These are phyloP conservation scores for Nicotiana obtusifolia DNA, from an alignment of 257 asterid genomes.

Conservation along the genomic window DNA sequence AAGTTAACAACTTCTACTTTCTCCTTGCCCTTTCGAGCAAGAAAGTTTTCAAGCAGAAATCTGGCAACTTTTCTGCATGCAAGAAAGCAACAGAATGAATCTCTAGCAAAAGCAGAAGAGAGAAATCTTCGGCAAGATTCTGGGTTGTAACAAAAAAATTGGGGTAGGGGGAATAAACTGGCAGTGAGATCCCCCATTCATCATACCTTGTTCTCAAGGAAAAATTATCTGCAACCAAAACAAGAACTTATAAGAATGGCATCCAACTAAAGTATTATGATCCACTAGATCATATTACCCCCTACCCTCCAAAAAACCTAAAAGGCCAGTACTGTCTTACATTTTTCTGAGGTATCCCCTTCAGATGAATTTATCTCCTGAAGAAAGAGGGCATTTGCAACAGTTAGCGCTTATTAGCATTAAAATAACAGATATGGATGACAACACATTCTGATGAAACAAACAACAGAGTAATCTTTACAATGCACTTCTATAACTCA, in stretches of 20 bases:
- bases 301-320: not conserved
- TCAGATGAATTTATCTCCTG: constrained; percentile 47
- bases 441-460: not conserved
- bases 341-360: constrained; percentile 30
- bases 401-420: not conserved
- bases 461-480: not conserved
- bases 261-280: not conserved
- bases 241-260: constrained; percentile 5
- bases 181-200: not conserved
- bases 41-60: constrained; percentile 40
- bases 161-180: not conserved
- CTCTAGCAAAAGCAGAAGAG: not conserved
- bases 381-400: constrained; percentile 4
- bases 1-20: constrained; percentile 38
- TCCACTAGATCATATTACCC: not conserved
- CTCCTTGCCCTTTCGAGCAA: constrained; percentile 25
- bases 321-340: constrained; percentile 20
- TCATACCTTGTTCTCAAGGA: constrained; percentile 66
- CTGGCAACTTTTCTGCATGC: constrained; percentile 44
- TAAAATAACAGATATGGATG: not conserved
- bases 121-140: not conserved
- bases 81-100: constrained; percentile 1
- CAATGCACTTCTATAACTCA: not conserved
- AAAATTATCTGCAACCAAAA: constrained; percentile 38
- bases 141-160: not conserved